Evolutionary conservation across 164 flowering plant species (phyloP).

Genomic region (Buxus sempervirens): DNA sequence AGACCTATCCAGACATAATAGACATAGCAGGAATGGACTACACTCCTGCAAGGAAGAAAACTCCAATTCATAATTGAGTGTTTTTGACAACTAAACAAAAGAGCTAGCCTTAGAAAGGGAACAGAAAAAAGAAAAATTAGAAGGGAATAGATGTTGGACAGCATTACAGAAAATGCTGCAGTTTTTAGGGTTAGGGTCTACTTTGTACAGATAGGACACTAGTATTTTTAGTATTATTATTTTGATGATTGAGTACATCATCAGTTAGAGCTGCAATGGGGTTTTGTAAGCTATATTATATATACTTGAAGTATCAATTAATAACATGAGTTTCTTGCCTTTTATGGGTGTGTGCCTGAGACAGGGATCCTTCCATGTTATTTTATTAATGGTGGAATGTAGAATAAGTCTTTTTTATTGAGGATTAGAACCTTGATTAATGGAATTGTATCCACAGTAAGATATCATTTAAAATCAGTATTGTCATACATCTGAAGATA

Average conservation of each 20-base stretch:
- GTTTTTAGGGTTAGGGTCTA: slow-evolving; percentile 42
- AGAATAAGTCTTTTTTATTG: not conserved
- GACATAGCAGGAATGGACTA: slow-evolving; percentile 81
- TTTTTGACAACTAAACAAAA: not conserved
- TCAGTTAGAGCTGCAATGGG: not conserved
- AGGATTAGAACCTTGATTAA: not conserved
- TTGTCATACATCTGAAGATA: too few species aligned
- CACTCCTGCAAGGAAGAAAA: slow-evolving; percentile 67
- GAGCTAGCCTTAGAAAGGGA: not conserved
- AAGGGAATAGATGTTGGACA: slow-evolving; percentile 21
- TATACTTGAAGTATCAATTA: slow-evolving; percentile 10
- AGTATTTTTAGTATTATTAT: slow-evolving; percentile 10
- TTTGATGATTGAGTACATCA: slow-evolving; percentile 17
- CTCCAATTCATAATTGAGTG: slow-evolving; percentile 72
- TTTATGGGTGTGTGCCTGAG: not conserved
- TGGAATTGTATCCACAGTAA: too few species aligned
- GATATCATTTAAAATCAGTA: too few species aligned
- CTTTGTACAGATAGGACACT: slow-evolving; percentile 28
- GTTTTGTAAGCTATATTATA: slow-evolving; percentile 7
- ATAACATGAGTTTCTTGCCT: slow-evolving; percentile 4
- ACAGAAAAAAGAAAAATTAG: not conserved
- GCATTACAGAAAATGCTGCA: slow-evolving; percentile 57
- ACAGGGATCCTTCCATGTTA: not conserved
- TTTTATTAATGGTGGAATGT: not conserved
- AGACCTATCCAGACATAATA: slow-evolving; percentile 38